phyloP scores from a whole-genome alignment of 768 basidiomycete species.

The Pleurotus pulmonarius region DNA sequence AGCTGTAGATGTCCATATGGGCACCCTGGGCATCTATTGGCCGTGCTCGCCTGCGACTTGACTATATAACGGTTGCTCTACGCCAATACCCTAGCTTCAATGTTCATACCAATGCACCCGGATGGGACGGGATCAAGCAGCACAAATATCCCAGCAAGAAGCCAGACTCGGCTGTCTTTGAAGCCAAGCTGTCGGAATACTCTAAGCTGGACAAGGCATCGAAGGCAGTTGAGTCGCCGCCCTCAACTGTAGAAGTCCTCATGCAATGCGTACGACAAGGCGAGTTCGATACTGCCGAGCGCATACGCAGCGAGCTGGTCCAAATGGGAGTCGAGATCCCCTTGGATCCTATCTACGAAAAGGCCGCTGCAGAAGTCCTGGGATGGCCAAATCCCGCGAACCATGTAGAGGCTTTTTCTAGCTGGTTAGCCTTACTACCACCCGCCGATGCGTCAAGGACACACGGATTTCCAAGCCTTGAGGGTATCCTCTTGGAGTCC shows the following conservation, averaged over 20 bases:
- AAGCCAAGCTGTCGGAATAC: slow-evolving; percentile 6
- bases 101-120: slow-evolving; percentile 1
- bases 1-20: slow-evolving; percentile 7
- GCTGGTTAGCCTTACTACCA: slow-evolving; percentile 45
- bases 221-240: slow-evolving; percentile 8
- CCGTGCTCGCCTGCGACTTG: not conserved
- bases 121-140: slow-evolving; percentile 5
- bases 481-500: slow-evolving; percentile 19
- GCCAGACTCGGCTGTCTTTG: slow-evolving; percentile 11
- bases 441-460: slow-evolving; percentile 16
- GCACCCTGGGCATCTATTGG: slow-evolving; percentile 4
- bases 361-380: slow-evolving; percentile 31
- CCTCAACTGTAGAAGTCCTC: slow-evolving; percentile 13
- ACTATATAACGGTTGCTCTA: not conserved
- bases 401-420: slow-evolving; percentile 19
- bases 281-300: slow-evolving; percentile 25
- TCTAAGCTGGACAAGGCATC: not conserved
- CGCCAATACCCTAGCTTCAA: not conserved
- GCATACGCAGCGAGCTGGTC: slow-evolving; percentile 35
- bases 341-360: slow-evolving; percentile 29
- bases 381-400: slow-evolving; percentile 13
- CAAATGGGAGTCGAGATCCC: slow-evolving; percentile 33
- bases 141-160: not conserved
- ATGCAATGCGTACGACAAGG: slow-evolving; percentile 22
- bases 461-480: slow-evolving; percentile 11